phyloP scores from a whole-genome alignment of 176 grass and related monocot species.

The Carex pumila region DNA sequence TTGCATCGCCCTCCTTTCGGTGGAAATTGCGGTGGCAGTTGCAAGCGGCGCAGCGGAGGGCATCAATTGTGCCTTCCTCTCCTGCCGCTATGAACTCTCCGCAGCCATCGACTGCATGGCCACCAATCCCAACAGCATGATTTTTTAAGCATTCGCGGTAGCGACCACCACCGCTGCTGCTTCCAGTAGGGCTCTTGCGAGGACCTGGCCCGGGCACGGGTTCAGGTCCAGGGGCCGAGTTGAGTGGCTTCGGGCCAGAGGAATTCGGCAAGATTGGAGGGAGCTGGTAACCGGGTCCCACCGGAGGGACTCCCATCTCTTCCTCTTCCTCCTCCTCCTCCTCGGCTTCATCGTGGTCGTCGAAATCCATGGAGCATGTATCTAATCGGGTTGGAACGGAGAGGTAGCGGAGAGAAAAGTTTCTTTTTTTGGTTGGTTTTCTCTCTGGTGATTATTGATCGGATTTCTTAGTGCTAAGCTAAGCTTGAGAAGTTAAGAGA shows the following conservation, averaged over 20 bases:
- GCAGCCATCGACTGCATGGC: conserved; percentile 73
- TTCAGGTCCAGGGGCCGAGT: conserved; percentile 1
- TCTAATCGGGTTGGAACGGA: background rate
- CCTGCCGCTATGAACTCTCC: conserved; percentile 83
- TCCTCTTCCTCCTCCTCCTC: conserved; percentile 20
- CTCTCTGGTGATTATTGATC: conserved; percentile 14
- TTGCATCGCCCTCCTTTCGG: conserved; percentile 46
- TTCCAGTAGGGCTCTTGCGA: conserved; percentile 8
- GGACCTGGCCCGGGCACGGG: conserved; percentile 4
- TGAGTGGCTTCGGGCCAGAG: background rate
- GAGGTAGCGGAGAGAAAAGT: background rate
- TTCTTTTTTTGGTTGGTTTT: background rate
- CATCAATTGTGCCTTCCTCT: conserved; percentile 72
- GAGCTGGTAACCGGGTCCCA: conserved; percentile 39
- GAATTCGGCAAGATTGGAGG: conserved; percentile 18
- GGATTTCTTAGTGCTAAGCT: conserved; percentile 37
- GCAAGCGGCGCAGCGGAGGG: conserved; percentile 68
- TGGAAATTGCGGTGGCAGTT: conserved; percentile 92
- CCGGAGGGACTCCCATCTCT: conserved; percentile 41
- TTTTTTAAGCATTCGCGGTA: conserved; percentile 92
- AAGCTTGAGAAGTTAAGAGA: conserved; percentile 30
- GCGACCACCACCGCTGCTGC: background rate
- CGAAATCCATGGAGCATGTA: conserved; percentile 45
- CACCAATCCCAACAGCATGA: conserved; percentile 83
- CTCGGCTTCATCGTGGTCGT: conserved; percentile 28